Evolutionary conservation across 2,329 filamentous ascomycete species (phyloP).

Genomic region (Fusarium scirpi): DNA sequence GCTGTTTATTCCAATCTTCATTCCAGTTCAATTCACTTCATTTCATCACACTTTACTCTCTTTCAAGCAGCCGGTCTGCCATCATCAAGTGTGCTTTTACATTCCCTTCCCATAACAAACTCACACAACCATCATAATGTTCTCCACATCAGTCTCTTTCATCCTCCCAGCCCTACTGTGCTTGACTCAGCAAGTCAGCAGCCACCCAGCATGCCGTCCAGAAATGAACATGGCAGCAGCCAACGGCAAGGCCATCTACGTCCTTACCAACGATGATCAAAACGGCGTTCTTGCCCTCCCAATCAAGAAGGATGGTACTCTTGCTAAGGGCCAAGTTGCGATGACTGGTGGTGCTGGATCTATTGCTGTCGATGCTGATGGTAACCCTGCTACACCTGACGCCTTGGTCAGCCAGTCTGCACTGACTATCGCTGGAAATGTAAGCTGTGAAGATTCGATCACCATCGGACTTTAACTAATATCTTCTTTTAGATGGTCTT

Average conservation of each 20-base stretch:
- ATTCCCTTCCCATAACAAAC: too few relatives aligned
- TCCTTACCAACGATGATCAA: constrained; percentile 64
- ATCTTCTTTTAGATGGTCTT: constrained; percentile 59
- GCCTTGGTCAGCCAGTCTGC: constrained; percentile 64
- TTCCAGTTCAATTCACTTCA: background rate
- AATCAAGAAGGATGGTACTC: constrained; percentile 59
- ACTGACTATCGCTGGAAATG: constrained; percentile 62
- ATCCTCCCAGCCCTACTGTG: background rate
- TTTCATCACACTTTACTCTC: background rate
- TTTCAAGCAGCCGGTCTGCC: constrained; percentile 16
- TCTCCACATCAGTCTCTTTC: background rate
- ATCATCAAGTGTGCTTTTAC: background rate
- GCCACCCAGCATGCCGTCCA: constrained; percentile 12
- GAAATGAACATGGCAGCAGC: background rate
- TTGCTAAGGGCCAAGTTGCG: constrained; percentile 57
- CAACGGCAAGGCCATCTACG: constrained; percentile 63
- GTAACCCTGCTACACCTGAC: constrained; percentile 59
- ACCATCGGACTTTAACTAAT: background rate
- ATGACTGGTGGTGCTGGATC: constrained; percentile 62
- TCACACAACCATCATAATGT: background rate
- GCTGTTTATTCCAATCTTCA: background rate
- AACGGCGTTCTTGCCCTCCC: constrained; percentile 65
- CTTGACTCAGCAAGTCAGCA: constrained; percentile 1
- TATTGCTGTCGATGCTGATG: constrained; percentile 54
- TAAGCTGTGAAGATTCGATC: constrained; percentile 41